Base-by-base conservation (phyloP, 148 eudicot genomes). In the Chenopodium album region DNA sequence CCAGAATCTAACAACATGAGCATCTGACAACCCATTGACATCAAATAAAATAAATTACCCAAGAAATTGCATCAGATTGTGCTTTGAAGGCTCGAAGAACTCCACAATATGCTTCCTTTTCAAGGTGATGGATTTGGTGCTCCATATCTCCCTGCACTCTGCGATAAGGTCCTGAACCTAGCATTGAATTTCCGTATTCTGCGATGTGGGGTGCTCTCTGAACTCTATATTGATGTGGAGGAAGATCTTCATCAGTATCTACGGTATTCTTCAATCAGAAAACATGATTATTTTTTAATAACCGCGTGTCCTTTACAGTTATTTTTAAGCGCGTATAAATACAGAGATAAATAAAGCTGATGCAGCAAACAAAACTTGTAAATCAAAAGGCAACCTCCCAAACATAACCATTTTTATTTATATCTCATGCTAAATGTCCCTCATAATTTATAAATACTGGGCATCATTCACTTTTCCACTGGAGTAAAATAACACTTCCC, bases 61-160 rank as follows among this genome's bases (percentile, higher is more conserved):
- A 95, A 79, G 97, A 82, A 79, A 95, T 89, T 67, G 94, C 99
- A 86, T 95, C 97, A 68, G 99, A 94, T 81, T 95, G 99, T 28
- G 98, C 99, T 86, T 92, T 94, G 79, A 95, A 95, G 77, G 99
- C 99, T 75, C 95, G 90, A 56, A 95, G 89, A 50, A 95, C 94
- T 78, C 98, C 88, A 78, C 90, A 85, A 79, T 95, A 95, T 3
- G 98, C 99, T 85, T 92, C 95, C 84, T 91, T 93, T 85, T 95
- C 99, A 83, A 95, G 97, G 50, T 90, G 88, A 85, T 93, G 99
- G 75, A 95, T 95, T 85, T 94, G 91, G 63, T 79, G 83, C 68
- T 95, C 94, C 97, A 95, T 93, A 65, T 95, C 98, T 86, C 77
- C 81, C 71, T 88, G 89, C 84, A 90, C 89, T 85, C 86, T 87